phyloP scores from a whole-genome alignment of 805 yeast genomes.

The Zygoascus tannicola region DNA sequence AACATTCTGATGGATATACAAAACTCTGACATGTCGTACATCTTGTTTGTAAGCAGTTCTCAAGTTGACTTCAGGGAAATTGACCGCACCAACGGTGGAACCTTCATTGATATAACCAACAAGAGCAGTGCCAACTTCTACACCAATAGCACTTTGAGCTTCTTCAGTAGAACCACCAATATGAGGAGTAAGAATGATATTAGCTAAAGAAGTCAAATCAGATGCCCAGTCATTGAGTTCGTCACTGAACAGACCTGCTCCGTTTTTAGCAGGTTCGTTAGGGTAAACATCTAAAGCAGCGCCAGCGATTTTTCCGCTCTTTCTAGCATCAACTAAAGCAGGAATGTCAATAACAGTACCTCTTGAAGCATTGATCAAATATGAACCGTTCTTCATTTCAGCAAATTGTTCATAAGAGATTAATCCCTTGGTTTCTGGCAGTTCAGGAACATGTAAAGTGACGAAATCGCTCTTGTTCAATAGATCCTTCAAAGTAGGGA shows the following conservation, averaged over 20 bases:
- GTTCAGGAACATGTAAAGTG: constrained; percentile 89
- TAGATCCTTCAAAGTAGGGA: constrained; percentile 71
- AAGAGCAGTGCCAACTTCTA: constrained; percentile 83
- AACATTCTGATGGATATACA: constrained; percentile 94
- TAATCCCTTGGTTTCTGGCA: constrained; percentile 84
- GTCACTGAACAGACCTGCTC: constrained; percentile 66
- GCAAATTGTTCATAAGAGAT: constrained; percentile 85
- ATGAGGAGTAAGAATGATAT: constrained; percentile 90
- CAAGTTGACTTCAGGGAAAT: constrained; percentile 95
- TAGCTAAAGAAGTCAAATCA: constrained; percentile 72
- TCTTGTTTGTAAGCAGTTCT: constrained; percentile 83
- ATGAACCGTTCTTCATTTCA: constrained; percentile 93
- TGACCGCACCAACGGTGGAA: constrained; percentile 86
- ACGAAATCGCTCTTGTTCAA: constrained; percentile 78
- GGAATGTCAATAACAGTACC: constrained; percentile 97
- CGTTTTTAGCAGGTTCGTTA: constrained; percentile 94
- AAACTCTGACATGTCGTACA: constrained; percentile 74
- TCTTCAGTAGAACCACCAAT: constrained; percentile 99
- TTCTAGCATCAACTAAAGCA: constrained; percentile 84
- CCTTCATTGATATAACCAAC: constrained; percentile 95
- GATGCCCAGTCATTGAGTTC: constrained; percentile 74
- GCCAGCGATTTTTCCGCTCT: constrained; percentile 90
- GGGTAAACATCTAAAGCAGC: constrained; percentile 96
- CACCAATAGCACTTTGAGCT: constrained; percentile 96
- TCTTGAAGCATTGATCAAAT: constrained; percentile 91